These are phyloP conservation scores for Leishmania aethiopica DNA, from an alignment of 208 protist species.

Conservation along the genomic window DNA sequence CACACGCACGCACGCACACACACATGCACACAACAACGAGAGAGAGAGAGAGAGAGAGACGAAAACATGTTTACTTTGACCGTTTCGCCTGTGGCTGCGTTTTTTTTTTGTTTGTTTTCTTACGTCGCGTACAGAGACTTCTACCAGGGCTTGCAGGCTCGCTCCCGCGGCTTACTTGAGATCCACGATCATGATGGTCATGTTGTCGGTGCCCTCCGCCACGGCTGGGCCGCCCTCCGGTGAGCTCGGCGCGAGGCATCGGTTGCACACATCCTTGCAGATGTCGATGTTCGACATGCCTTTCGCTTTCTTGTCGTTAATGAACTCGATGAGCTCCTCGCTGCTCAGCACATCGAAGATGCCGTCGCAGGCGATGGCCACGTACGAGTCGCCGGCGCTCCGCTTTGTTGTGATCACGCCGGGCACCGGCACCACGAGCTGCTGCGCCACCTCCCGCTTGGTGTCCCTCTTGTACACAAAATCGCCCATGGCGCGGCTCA, in stretches of 20 bases:
- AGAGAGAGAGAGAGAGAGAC: no score
- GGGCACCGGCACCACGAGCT: conserved; percentile 81
- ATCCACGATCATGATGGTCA: conserved; percentile 89
- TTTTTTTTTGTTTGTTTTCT: neutral
- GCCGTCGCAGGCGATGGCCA: conserved; percentile 89
- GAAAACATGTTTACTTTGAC: no score
- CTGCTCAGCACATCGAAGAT: conserved; percentile 91
- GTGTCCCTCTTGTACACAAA: conserved; percentile 89
- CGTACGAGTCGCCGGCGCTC: conserved; percentile 55
- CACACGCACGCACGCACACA: neutral
- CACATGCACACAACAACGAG: neutral
- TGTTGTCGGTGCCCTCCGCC: conserved; percentile 86
- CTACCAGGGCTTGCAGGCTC: neutral
- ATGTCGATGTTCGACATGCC: conserved; percentile 57
- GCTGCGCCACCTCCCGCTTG: conserved; percentile 43
- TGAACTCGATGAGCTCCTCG: conserved; percentile 73
- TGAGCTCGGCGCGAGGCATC: conserved; percentile 62
- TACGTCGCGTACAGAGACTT: neutral
- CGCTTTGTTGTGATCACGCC: conserved; percentile 54
- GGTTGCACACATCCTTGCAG: conserved; percentile 70
- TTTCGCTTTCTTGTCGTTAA: conserved; percentile 41
- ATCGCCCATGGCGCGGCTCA: conserved; percentile 95
- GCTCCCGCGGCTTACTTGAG: conserved; percentile 35
- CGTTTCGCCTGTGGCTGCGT: neutral
- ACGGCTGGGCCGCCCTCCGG: conserved; percentile 40